Evolutionary conservation across 768 basidiomycete species (phyloP).

Genomic region (Naganishia antarctica): DNA sequence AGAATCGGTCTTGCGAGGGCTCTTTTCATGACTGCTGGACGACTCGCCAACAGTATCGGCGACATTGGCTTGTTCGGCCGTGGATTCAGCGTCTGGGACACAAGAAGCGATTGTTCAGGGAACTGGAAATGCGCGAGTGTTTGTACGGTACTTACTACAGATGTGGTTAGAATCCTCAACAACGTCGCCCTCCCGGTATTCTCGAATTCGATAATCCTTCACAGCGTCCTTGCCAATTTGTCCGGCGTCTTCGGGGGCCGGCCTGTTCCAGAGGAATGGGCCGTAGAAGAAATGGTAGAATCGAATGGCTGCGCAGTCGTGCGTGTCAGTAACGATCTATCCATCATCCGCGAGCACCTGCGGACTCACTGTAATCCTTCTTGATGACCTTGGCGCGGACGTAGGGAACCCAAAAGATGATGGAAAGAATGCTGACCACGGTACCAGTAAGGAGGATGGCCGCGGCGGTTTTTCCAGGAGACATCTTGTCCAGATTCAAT

Average conservation of each 20-base stretch:
- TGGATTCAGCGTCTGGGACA: neutral
- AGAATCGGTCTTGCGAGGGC: neutral
- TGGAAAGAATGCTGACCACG: conserved; percentile 46
- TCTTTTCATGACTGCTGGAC: conserved; percentile 1
- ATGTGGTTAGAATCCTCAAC: neutral
- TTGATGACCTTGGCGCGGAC: conserved; percentile 50
- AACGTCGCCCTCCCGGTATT: conserved; percentile 8
- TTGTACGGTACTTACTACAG: neutral
- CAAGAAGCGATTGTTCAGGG: neutral
- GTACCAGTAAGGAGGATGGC: conserved; percentile 50
- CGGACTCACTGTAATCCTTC: conserved; percentile 50
- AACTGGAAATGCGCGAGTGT: too few species aligned
- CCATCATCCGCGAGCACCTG: neutral
- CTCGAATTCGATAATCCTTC: conserved; percentile 46
- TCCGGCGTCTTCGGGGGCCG: conserved; percentile 46
- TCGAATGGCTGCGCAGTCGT: conserved; percentile 29
- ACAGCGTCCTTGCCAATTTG: conserved; percentile 34
- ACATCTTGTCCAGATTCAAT: conserved; percentile 48
- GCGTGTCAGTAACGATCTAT: neutral
- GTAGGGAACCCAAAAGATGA: conserved; percentile 52
- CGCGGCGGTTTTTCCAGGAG: conserved; percentile 40
- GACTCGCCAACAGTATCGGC: neutral
- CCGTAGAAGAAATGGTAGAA: conserved; percentile 53
- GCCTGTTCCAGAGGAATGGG: conserved; percentile 50
- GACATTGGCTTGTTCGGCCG: neutral